Conservation (phyloP, 306 rosid species). For the Vachellia collinsii region DNA sequence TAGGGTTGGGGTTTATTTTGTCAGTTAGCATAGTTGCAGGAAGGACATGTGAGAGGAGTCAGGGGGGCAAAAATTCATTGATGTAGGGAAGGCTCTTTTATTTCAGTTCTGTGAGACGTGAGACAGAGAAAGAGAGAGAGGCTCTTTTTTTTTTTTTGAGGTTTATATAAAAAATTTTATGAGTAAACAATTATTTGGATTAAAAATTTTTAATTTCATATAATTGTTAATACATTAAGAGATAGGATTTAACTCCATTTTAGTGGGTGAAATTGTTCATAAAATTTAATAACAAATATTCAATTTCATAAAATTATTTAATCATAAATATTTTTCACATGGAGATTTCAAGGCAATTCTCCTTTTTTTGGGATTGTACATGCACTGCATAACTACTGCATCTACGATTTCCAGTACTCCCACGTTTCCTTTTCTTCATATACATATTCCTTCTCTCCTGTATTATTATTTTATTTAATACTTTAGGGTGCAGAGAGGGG, state of each 20-base stretch:
- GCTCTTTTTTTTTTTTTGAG: no score
- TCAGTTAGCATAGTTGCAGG: slow-evolving; percentile 52
- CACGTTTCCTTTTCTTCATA: background rate
- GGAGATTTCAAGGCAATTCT: no score
- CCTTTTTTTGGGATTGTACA: slow-evolving; percentile 41
- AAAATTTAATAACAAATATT: no score
- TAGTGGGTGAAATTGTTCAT: no score
- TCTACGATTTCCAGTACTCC: background rate
- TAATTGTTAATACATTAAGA: no score
- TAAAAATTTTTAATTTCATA: no score
- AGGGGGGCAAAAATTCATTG: slow-evolving; percentile 34
- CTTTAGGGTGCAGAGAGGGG: background rate
- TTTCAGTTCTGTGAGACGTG: background rate
- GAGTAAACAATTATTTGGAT: no score
- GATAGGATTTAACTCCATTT: no score
- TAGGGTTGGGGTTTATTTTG: slow-evolving; percentile 35
- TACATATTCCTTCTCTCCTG: background rate
- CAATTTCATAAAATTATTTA: no score
- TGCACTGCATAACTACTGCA: slow-evolving; percentile 11
- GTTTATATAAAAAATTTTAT: no score
- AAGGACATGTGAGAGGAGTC: slow-evolving; percentile 59
- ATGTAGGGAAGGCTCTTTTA: slow-evolving; percentile 1
- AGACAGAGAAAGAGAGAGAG: background rate
- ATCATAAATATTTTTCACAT: no score
- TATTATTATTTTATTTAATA: background rate